A percentile compares a stretch with the other conserved stretches of the same genome.
Conservation (phyloP, 306 rosid species). For the Senna siamea region DNA sequence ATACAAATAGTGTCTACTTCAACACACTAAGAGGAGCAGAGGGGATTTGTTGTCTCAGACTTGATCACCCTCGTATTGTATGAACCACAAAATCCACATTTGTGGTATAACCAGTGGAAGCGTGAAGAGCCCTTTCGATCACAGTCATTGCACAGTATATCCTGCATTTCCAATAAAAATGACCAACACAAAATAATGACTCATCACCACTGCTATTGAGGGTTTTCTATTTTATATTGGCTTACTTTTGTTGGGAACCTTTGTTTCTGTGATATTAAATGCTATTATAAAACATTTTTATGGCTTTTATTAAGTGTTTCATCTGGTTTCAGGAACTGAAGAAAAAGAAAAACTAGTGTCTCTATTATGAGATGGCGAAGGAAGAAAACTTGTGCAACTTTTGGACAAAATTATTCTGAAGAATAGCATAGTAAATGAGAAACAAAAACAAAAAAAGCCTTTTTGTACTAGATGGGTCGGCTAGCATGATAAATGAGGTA, state of each 20-base stretch:
- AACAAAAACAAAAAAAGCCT: no score
- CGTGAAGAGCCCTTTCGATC: conserved; percentile 73
- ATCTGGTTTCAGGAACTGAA: neutral
- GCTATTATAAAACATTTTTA: neutral
- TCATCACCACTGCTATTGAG: neutral
- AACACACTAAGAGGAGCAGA: conserved; percentile 52
- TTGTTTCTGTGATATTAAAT: neutral
- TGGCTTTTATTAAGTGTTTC: neutral
- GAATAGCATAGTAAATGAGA: neutral
- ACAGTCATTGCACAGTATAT: conserved; percentile 91
- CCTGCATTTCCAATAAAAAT: conserved; percentile 61
- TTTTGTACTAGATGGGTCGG: no score
- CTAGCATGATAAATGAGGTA: no score
- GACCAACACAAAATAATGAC: conserved; percentile 20
- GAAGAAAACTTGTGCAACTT: neutral
- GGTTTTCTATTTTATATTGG: neutral
- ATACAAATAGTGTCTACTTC: conserved; percentile 57
- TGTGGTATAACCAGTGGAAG: conserved; percentile 96
- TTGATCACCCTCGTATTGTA: conserved; percentile 94
- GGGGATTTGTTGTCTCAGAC: conserved; percentile 51
- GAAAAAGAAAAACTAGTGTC: no score
- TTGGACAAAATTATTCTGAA: neutral
- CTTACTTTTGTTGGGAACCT: neutral
- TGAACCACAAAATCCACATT: conserved; percentile 88
- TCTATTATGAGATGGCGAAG: neutral